Conservation (phyloP, 345 rosid genomes). For the Brassica cretica region DNA sequence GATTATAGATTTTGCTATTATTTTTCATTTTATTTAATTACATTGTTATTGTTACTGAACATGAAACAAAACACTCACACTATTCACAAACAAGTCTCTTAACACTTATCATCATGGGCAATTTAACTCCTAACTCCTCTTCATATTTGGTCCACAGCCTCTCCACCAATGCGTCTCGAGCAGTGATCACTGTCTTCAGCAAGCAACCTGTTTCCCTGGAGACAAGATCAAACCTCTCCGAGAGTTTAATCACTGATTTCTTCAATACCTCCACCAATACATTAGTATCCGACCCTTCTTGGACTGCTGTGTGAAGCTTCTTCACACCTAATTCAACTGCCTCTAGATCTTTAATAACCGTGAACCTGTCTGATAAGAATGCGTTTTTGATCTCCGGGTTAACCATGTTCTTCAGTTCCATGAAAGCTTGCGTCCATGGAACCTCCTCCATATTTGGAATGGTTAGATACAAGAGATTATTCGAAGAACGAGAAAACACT, state of each 20-base stretch:
- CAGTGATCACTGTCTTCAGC: constrained; percentile 59
- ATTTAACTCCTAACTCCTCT: constrained; percentile 23
- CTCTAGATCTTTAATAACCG: constrained; percentile 57
- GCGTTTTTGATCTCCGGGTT: constrained; percentile 52
- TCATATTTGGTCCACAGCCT: constrained; percentile 52
- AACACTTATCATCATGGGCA: constrained; percentile 14
- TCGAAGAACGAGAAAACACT: constrained; percentile 64
- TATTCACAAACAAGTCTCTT: constrained; percentile 19
- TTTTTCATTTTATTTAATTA: neutral
- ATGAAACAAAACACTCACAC: neutral
- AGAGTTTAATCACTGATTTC: constrained; percentile 49
- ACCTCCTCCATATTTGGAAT: constrained; percentile 44
- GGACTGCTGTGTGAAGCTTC: constrained; percentile 51
- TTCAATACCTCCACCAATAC: constrained; percentile 41
- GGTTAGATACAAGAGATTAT: constrained; percentile 48
- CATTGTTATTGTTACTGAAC: neutral
- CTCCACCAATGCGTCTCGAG: constrained; percentile 74
- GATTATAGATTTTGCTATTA: no score
- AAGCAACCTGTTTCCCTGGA: constrained; percentile 55
- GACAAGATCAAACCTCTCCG: constrained; percentile 62
- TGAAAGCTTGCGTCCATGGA: constrained; percentile 63
- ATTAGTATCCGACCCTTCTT: constrained; percentile 46
- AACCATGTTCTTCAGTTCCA: constrained; percentile 48
- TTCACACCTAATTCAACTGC: constrained; percentile 54
- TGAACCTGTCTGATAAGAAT: constrained; percentile 39